phyloP scores from a whole-genome alignment of 202 grass and related monocot genomes.

The Schoenoplectus triqueter region DNA sequence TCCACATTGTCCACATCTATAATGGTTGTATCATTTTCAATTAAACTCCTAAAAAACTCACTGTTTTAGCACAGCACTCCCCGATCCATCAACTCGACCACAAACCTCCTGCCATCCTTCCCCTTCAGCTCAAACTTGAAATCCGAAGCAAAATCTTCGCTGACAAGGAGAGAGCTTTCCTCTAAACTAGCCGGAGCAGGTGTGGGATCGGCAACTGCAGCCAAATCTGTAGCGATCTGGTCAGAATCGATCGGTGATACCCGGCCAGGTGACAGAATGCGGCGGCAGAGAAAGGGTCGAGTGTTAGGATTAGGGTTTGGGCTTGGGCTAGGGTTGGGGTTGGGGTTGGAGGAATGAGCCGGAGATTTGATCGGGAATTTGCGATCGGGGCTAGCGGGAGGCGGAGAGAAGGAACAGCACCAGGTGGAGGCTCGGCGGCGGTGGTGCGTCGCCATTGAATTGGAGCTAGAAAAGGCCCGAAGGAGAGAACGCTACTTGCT shows the following conservation, averaged over 20 bases:
- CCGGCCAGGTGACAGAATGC: conserved; percentile 81
- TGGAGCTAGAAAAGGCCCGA: background rate
- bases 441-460: conserved; percentile 52
- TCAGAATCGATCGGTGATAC: conserved; percentile 88
- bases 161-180: conserved; percentile 41
- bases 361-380: conserved; percentile 63
- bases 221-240: conserved; percentile 13
- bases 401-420: conserved; percentile 76
- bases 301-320: conserved; percentile 66
- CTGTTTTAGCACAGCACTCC: conserved; percentile 60
- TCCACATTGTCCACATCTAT: conserved; percentile 70
- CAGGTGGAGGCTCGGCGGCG: conserved; percentile 52
- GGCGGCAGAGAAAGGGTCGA: conserved; percentile 47
- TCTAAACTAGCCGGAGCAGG: background rate
- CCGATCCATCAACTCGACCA: conserved; percentile 71
- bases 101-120: conserved; percentile 55
- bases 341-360: conserved; percentile 24
- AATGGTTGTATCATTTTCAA: conserved; percentile 50
- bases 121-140: conserved; percentile 67
- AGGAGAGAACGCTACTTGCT: too few species aligned
- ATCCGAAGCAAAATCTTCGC: conserved; percentile 49
- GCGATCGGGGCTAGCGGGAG: conserved; percentile 62
- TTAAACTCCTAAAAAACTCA: conserved; percentile 54
- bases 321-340: conserved; percentile 58
- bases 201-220: conserved; percentile 11